phyloP scores from a whole-genome alignment of 768 basidiomycete species.

The Xanthoconium purpureum region DNA sequence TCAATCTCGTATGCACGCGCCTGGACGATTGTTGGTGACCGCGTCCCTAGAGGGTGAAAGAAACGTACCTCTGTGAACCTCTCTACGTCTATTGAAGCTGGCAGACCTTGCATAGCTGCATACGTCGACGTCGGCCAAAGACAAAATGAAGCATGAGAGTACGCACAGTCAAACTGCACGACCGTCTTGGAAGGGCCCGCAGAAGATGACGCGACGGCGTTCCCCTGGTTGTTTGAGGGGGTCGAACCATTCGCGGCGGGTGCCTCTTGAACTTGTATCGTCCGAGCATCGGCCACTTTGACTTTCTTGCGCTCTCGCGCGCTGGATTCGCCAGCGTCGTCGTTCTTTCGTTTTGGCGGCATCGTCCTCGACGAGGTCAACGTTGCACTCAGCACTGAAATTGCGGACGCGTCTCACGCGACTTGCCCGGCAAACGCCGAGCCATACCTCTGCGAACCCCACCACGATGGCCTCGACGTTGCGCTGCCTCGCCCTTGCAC shows the following conservation, averaged over 20 bases:
- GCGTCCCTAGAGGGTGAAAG: background rate
- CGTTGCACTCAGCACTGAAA: background rate
- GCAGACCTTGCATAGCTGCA: constrained; percentile 58
- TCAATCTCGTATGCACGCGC: constrained; percentile 85
- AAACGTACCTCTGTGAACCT: constrained; percentile 73
- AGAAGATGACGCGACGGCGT: constrained; percentile 28
- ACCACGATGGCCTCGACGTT: constrained; percentile 37
- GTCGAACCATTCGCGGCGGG: constrained; percentile 5
- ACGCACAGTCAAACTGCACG: constrained; percentile 41
- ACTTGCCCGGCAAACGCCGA: constrained; percentile 25
- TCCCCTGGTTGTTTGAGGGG: constrained; percentile 12
- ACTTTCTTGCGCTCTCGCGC: constrained; percentile 65
- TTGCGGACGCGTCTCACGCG: background rate
- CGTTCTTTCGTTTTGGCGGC: constrained; percentile 41
- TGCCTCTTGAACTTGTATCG: constrained; percentile 58
- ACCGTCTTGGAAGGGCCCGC: constrained; percentile 39
- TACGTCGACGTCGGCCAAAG: background rate
- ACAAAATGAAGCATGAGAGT: background rate
- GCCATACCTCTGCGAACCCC: background rate
- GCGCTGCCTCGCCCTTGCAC: constrained; percentile 26
- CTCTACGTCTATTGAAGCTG: constrained; percentile 79
- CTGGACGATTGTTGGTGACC: constrained; percentile 37
- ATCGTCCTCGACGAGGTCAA: constrained; percentile 7
- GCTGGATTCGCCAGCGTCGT: constrained; percentile 28
- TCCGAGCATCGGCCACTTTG: constrained; percentile 60